Percentiles rank a stretch among this genome's conserved stretches.
Conservation (phyloP, 1,139 yeast species). For the Debaryomyces psychrophilus region DNA sequence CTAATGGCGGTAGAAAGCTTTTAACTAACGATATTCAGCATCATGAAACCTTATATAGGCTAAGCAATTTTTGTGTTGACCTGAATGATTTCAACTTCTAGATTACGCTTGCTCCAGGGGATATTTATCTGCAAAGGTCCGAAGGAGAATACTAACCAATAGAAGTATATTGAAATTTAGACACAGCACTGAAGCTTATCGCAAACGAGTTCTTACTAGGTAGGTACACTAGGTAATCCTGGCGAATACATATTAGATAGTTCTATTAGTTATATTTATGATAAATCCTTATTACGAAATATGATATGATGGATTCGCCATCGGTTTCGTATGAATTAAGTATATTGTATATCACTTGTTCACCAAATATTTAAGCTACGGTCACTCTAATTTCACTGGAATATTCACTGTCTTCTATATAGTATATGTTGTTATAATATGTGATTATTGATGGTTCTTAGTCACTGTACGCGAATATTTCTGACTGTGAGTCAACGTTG, state of each 20-base stretch:
- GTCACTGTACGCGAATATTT: slow-evolving; percentile 1
- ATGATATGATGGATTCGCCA: background rate
- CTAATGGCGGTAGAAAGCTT: background rate
- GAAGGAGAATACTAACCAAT: no score
- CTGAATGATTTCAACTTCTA: background rate
- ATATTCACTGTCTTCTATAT: background rate
- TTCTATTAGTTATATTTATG: no score
- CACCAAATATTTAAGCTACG: no score
- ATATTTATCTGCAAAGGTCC: background rate
- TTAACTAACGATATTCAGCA: slow-evolving; percentile 12
- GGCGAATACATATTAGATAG: no score
- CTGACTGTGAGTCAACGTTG: slow-evolving; percentile 1
- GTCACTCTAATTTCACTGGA: no score
- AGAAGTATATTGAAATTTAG: no score
- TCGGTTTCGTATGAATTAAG: background rate
- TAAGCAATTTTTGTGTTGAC: slow-evolving; percentile 7
- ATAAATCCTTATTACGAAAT: background rate
- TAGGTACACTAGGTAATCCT: no score
- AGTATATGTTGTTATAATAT: background rate
- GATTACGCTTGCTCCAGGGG: background rate
- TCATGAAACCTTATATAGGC: slow-evolving; percentile 15
- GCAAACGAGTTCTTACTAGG: no score
- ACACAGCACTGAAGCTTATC: no score
- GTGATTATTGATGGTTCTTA: background rate
- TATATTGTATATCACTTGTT: no score